Evolutionary conservation across 1,139 yeast species (phyloP).

Genomic region (Pichia sp.): DNA sequence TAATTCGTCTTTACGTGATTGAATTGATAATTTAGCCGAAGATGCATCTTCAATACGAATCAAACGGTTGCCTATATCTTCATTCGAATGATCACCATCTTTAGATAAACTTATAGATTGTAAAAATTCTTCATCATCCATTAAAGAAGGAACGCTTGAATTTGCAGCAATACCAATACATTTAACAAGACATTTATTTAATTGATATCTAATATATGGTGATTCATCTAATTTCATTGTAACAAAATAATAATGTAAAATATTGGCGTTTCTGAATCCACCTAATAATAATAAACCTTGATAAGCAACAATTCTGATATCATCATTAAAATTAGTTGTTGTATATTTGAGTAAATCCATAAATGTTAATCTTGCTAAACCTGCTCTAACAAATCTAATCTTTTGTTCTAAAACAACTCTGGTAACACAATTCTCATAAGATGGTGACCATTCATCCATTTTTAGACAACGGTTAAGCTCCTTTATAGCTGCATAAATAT

Average conservation of each 20-base stretch:
- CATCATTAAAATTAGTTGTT: constrained; percentile 40
- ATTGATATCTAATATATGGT: constrained; percentile 43
- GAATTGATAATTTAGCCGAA: constrained; percentile 34
- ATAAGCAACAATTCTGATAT: constrained; percentile 64
- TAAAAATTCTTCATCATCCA: constrained; percentile 57
- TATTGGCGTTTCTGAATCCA: constrained; percentile 59
- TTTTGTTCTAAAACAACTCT: constrained; percentile 53
- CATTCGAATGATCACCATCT: constrained; percentile 2
- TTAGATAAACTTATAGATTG: constrained; percentile 4
- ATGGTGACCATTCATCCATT: constrained; percentile 83
- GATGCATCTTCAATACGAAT: constrained; percentile 48
- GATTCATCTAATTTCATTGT: constrained; percentile 53
- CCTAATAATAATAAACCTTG: constrained; percentile 67
- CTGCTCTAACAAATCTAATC: constrained; percentile 53
- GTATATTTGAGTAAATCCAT: constrained; percentile 50
- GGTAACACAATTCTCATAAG: constrained; percentile 57
- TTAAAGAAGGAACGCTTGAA: constrained; percentile 47
- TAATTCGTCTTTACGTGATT: constrained; percentile 44
- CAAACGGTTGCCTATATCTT: constrained; percentile 31
- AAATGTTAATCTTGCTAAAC: constrained; percentile 47
- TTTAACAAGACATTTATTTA: constrained; percentile 44
- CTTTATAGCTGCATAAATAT: constrained; percentile 41
- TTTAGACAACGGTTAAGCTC: constrained; percentile 72
- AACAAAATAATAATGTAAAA: constrained; percentile 58
- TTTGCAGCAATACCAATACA: constrained; percentile 67